These are phyloP conservation scores for Mucor lusitanicus DNA, from an alignment of 371 early-diverging fungal species.

Conservation along the genomic window DNA sequence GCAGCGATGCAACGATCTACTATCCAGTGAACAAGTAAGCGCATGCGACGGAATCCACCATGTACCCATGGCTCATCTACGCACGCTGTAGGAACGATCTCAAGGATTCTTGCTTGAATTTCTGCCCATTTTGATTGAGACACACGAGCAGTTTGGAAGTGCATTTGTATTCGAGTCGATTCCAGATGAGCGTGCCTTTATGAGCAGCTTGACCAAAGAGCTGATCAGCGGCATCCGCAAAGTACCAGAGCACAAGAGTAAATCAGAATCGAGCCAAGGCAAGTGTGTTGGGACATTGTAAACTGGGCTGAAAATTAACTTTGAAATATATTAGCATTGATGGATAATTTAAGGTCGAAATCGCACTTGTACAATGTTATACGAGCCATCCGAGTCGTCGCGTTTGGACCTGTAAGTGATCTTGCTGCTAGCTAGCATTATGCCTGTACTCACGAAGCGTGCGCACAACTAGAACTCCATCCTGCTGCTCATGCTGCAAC, in stretches of 20 bases:
- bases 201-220: constrained; percentile 38
- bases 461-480: constrained; percentile 26
- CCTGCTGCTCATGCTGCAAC: constrained; percentile 42
- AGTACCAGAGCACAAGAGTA: constrained; percentile 40
- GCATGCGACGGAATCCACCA: background rate
- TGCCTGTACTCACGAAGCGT: background rate
- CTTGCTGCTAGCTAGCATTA: background rate
- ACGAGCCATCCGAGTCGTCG: constrained; percentile 35
- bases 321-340: constrained; percentile 29
- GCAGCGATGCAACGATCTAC: constrained; percentile 23
- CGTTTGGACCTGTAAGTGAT: constrained; percentile 46
- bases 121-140: constrained; percentile 32
- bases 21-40: constrained; percentile 31
- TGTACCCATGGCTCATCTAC: background rate
- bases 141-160: constrained; percentile 28
- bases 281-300: background rate
- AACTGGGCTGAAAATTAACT: constrained; percentile 3
- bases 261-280: constrained; percentile 49
- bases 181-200: constrained; percentile 41
- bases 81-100: constrained; percentile 31
- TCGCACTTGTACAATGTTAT: constrained; percentile 43
- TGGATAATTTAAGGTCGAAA: constrained; percentile 46
- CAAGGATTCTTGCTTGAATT: constrained; percentile 29
- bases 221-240: constrained; percentile 44
- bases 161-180: constrained; percentile 21